Evolutionary conservation across 1,284 basidiomycete genomes (phyloP).

Genomic region (Microbotryomycetes sp.): DNA sequence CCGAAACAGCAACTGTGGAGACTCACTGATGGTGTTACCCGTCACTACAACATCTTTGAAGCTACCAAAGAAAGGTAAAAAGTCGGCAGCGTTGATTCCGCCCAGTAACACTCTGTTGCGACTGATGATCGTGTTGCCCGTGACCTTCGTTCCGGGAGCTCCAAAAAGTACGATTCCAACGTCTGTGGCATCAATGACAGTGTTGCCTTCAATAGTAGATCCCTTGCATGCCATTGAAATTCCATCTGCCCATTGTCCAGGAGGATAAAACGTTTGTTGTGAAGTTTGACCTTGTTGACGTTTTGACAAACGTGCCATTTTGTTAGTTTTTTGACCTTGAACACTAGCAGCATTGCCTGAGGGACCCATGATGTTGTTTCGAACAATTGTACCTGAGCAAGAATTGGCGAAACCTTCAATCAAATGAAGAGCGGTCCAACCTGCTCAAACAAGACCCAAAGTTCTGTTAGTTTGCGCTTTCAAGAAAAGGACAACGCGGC

Average conservation of each 20-base stretch:
- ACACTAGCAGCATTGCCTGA: constrained; percentile 31
- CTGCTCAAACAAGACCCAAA: too few relatives aligned
- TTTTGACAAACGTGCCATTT: neutral
- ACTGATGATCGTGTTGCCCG: constrained; percentile 54
- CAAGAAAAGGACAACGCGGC: too few relatives aligned
- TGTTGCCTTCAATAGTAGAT: constrained; percentile 61
- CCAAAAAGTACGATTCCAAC: constrained; percentile 59
- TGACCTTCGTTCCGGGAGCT: constrained; percentile 62
- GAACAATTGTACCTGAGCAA: constrained; percentile 17
- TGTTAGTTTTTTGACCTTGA: neutral
- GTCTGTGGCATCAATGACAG: constrained; percentile 61
- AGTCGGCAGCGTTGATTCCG: constrained; percentile 49
- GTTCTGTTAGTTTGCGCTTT: too few relatives aligned
- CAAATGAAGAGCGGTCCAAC: constrained; percentile 26
- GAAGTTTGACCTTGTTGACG: neutral
- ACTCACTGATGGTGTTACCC: neutral
- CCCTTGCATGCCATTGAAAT: constrained; percentile 67
- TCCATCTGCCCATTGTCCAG: constrained; percentile 64
- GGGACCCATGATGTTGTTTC: constrained; percentile 27
- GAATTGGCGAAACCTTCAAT: constrained; percentile 13
- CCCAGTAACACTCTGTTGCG: neutral
- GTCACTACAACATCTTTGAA: neutral
- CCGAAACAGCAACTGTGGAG: too few relatives aligned
- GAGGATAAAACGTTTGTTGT: neutral
- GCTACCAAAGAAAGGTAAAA: neutral